phyloP scores from a whole-genome alignment of 2,329 filamentous ascomycete species.

The Stachybotrys elegans region DNA sequence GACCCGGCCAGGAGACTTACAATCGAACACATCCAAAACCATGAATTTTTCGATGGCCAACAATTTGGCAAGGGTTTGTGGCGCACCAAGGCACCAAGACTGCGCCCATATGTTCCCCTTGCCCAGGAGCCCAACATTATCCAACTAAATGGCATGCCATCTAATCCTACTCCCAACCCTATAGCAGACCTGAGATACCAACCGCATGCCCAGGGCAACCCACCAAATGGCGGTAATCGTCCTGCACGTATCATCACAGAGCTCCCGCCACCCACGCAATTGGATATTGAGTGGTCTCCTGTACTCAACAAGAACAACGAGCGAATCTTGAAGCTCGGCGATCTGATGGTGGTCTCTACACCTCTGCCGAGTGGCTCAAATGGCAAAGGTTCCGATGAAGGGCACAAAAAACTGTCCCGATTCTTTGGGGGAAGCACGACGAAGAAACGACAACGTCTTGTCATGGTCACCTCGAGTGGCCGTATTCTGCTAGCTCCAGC shows the following conservation, averaged over 20 bases:
- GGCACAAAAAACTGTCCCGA: constrained; percentile 82
- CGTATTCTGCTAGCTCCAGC: constrained; percentile 86
- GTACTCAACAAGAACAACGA: constrained; percentile 89
- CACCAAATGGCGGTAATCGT: constrained; percentile 45
- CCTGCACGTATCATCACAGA: constrained; percentile 87
- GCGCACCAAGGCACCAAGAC: constrained; percentile 81
- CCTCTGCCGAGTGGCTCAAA: constrained; percentile 71
- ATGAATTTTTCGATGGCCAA: constrained; percentile 89
- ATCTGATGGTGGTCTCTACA: constrained; percentile 77
- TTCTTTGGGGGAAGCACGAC: constrained; percentile 90
- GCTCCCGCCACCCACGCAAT: constrained; percentile 88
- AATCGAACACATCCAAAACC: constrained; percentile 94
- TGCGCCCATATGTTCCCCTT: constrained; percentile 79
- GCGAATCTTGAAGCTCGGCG: constrained; percentile 88
- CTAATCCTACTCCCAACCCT: constrained; percentile 19
- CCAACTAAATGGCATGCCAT: constrained; percentile 58
- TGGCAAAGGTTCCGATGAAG: constrained; percentile 64
- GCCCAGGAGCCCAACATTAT: constrained; percentile 69
- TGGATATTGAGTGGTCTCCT: constrained; percentile 98
- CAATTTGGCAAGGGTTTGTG: constrained; percentile 79
- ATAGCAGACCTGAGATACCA: constrained; percentile 21
- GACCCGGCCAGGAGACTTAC: constrained; percentile 81
- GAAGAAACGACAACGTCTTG: constrained; percentile 88
- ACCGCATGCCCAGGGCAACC: constrained; percentile 30
- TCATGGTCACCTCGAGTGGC: constrained; percentile 91